Conservation (phyloP, 228 moss, liverwort and hornwort species). For the Sphagnum magellanicum region DNA sequence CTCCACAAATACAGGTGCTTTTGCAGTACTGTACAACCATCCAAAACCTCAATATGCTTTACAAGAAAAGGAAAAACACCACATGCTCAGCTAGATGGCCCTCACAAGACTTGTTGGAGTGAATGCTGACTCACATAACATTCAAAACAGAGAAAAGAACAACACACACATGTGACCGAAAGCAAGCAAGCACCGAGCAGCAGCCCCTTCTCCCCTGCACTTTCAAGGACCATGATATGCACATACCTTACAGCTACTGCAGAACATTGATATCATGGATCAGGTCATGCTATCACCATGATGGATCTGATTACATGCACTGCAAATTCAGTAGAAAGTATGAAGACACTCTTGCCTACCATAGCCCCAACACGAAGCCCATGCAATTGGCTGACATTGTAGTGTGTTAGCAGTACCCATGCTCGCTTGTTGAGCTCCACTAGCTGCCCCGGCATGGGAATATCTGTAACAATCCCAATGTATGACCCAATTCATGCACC, state of each 20-base stretch:
- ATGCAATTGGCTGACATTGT: slow-evolving; percentile 39
- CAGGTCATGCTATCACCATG: too few relatives aligned
- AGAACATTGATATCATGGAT: neutral
- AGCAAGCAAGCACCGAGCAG: slow-evolving; percentile 69
- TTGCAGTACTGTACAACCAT: too few relatives aligned
- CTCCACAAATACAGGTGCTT: too few relatives aligned
- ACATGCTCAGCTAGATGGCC: too few relatives aligned
- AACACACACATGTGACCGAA: slow-evolving; percentile 57
- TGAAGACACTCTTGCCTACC: slow-evolving; percentile 19
- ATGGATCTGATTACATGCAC: neutral
- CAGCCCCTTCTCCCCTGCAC: slow-evolving; percentile 45
- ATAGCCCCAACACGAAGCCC: slow-evolving; percentile 71
- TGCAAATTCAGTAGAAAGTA: too few relatives aligned
- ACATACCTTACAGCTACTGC: slow-evolving; percentile 58
- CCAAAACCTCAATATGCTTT: too few relatives aligned
- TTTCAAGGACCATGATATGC: slow-evolving; percentile 40
- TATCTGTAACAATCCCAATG: slow-evolving; percentile 53
- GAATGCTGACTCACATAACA: slow-evolving; percentile 28
- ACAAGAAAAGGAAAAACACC: too few relatives aligned
- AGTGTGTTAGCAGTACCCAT: slow-evolving; percentile 72
- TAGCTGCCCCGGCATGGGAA: slow-evolving; percentile 44
- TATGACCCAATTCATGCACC: slow-evolving; percentile 47
- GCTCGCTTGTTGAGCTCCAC: slow-evolving; percentile 69
- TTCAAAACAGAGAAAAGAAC: slow-evolving; percentile 43
- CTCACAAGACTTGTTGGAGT: too few relatives aligned